Evolutionary conservation across 225 moss, liverwort and hornwort species (phyloP).

Genomic region (Lunularia cruciata): DNA sequence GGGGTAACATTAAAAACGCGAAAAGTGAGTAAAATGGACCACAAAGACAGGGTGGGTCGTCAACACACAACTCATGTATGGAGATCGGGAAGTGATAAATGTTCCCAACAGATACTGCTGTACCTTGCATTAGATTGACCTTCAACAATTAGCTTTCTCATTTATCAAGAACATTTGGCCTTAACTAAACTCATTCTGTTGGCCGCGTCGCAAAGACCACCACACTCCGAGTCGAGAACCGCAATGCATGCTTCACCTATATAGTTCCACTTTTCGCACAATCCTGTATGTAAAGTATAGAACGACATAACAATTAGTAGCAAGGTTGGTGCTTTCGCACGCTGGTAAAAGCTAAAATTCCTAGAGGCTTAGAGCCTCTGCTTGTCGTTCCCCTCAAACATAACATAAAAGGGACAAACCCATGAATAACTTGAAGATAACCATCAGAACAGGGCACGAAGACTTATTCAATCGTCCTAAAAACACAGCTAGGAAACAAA

Average conservation of each 20-base stretch:
- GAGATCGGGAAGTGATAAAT: background rate
- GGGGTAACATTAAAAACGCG: too few relatives aligned
- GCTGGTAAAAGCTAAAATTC: too few relatives aligned
- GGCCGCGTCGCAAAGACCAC: constrained; percentile 21
- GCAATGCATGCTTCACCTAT: constrained; percentile 28
- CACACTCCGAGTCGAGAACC: constrained; percentile 22
- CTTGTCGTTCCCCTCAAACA: too few relatives aligned
- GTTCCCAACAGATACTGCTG: background rate
- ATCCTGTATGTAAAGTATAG: constrained; percentile 33
- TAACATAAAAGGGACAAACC: too few relatives aligned
- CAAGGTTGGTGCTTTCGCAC: too few relatives aligned
- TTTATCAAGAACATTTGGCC: constrained; percentile 28
- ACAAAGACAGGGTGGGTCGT: background rate
- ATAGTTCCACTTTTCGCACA: constrained; percentile 26
- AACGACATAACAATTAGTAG: background rate
- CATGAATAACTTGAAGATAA: too few relatives aligned
- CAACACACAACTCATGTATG: background rate
- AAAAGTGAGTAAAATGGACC: background rate
- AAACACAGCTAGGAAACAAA: too few relatives aligned
- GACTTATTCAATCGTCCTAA: too few relatives aligned
- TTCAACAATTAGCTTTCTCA: constrained; percentile 2
- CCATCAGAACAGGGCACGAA: too few relatives aligned
- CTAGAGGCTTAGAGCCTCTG: too few relatives aligned
- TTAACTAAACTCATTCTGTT: constrained; percentile 16
- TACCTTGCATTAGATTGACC: constrained; percentile 4